A percentile compares a stretch with the other conserved stretches of the same genome.
phyloP scores from a whole-genome alignment of 768 basidiomycete species.

The Mycena albidolilacea region DNA sequence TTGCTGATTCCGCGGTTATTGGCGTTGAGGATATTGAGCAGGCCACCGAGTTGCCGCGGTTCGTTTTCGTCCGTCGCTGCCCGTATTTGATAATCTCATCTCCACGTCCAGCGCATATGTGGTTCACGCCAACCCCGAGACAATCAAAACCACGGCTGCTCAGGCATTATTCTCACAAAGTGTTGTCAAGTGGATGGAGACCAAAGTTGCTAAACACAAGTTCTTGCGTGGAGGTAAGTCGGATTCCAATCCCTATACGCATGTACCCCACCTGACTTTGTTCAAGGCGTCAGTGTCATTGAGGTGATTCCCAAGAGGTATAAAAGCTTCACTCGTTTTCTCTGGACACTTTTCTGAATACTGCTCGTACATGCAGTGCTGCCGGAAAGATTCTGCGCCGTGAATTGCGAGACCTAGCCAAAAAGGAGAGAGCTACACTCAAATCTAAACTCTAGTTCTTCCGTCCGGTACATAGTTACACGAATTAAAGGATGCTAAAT shows the following conservation, averaged over 20 bases:
- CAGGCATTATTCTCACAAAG: constrained; percentile 54
- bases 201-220: constrained; percentile 73
- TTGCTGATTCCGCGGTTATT: constrained; percentile 79
- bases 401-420: constrained; percentile 66
- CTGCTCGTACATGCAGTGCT: constrained; percentile 52
- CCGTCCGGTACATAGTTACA: not conserved
- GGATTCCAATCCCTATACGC: not conserved
- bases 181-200: constrained; percentile 68
- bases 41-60: constrained; percentile 80
- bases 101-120: constrained; percentile 61
- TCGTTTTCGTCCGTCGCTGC: constrained; percentile 26
- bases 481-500: not conserved
- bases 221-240: constrained; percentile 68
- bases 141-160: constrained; percentile 39
- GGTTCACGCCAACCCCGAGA: constrained; percentile 49
- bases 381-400: constrained; percentile 78
- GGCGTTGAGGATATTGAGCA: constrained; percentile 66
- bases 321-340: not conserved
- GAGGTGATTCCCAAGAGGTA: constrained; percentile 69
- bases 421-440: constrained; percentile 50
- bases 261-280: constrained; percentile 4
- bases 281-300: constrained; percentile 66
- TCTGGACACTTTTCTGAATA: not conserved
- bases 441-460: constrained; percentile 20
- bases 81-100: not conserved